Evolutionary conservation across 768 basidiomycete genomes (phyloP), one percentile per base, ranked within the genome.

Genomic region (Collybiopsis luxurians): DNA sequence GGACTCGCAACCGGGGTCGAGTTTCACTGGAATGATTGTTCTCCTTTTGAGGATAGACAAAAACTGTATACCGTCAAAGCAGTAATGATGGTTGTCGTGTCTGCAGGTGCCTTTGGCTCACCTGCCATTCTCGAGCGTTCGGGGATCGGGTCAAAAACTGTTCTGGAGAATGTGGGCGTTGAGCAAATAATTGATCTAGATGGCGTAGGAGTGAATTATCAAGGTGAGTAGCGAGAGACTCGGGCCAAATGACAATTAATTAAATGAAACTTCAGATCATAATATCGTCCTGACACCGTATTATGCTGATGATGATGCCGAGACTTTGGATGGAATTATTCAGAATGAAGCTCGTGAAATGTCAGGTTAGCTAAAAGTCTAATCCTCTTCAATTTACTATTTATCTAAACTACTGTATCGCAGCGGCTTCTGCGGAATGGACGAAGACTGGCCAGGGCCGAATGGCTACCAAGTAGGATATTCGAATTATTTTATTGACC

Each of bases 161-260:
- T 86, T 39, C 71, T 91, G 39, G 63, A 77, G 39, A 70, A 69
- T 31, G 70, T 79, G 50, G 75, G 73, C 11, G 78, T 92, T 30
- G 61, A 69, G 9, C 73, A 75, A 57, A 50, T 82, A 26, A 75
- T 88, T 13, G 82, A 89, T 53, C 79, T 92, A 13, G 87, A 88
- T 1, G 86, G 86, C 17, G 90, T 95, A 0, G 90, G 91, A 11
- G 85, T 87, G 64, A 81, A 90, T 60, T 83, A 81, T 52, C 75
- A 78, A 60, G 84, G 83, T 79, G 51, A 38, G 64, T 53, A 34
- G 13, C 2, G 45, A 23, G 12, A 36, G 24, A n/a, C 42, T 17
- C n/a, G n/a, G n/a, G n/a, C n/a, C n/a, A n/a, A n/a, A n/a, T n/a
- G n/a, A n/a, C n/a, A n/a, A n/a, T n/a, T n/a, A n/a, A n/a, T n/a